Percentiles rank a stretch among this genome's conserved stretches.
phyloP scores from a whole-genome alignment of 345 rosid genomes.

The Gossypium australe region DNA sequence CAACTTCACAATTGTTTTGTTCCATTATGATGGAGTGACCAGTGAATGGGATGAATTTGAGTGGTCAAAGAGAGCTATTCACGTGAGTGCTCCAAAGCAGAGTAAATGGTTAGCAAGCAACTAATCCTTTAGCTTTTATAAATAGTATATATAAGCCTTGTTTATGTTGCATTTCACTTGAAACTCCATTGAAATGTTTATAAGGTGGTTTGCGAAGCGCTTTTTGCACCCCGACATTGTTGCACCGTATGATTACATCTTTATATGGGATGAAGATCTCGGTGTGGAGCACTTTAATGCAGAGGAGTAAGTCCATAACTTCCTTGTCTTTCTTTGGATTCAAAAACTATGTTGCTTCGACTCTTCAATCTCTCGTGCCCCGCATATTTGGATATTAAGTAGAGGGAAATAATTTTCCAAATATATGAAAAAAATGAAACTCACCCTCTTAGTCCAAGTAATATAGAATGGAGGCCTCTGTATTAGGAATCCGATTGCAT shows the following conservation, averaged over 20 bases:
- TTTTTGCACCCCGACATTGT: slow-evolving; percentile 93
- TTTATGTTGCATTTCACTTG: slow-evolving; percentile 1
- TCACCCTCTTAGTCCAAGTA: background rate
- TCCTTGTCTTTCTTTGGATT: background rate
- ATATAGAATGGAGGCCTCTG: background rate
- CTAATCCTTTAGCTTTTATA: background rate
- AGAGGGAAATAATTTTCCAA: background rate
- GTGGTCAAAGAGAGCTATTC: slow-evolving; percentile 92
- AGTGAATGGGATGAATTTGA: slow-evolving; percentile 90
- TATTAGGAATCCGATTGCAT: background rate
- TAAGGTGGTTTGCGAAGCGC: slow-evolving; percentile 94
- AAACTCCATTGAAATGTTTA: slow-evolving; percentile 7
- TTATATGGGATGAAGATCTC: slow-evolving; percentile 96
- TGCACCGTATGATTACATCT: slow-evolving; percentile 79
- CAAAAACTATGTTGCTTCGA: background rate
- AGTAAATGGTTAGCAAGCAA: slow-evolving; percentile 78
- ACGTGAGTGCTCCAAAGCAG: slow-evolving; percentile 77
- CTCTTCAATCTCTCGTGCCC: background rate
- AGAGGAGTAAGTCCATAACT: slow-evolving; percentile 54
- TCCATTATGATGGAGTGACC: slow-evolving; percentile 84
- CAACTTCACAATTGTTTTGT: slow-evolving; percentile 77
- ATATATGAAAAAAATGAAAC: background rate
- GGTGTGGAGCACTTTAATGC: slow-evolving; percentile 79
- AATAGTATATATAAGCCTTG: background rate
- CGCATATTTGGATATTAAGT: no score